Evolutionary conservation across 257 asterid species (phyloP).

Genomic region (Cruciata laevipes): DNA sequence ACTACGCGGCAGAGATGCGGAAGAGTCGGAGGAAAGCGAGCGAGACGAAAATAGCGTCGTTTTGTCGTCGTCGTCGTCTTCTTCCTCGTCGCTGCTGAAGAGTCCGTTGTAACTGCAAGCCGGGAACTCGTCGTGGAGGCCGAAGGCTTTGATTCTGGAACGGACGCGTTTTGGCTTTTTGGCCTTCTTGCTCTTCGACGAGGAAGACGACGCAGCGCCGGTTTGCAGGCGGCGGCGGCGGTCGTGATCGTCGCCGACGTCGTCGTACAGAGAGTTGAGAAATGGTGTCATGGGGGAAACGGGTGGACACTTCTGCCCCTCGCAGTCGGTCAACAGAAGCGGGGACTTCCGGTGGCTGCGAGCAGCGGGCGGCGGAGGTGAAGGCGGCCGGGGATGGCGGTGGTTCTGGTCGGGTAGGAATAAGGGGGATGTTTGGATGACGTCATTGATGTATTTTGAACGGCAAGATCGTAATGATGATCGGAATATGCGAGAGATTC

Average conservation of each 20-base stretch:
- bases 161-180: conserved; percentile 11
- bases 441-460: conserved; percentile 37
- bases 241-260: neutral
- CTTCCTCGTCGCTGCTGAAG: conserved; percentile 22
- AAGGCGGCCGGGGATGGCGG: conserved; percentile 7
- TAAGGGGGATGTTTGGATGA: conserved; percentile 13
- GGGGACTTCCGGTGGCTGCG: conserved; percentile 16
- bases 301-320: conserved; percentile 51
- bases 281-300: conserved; percentile 40
- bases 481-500: conserved; percentile 37
- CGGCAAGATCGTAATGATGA: conserved; percentile 42
- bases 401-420: conserved; percentile 8
- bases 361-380: conserved; percentile 20
- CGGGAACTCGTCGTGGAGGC: conserved; percentile 15
- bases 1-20: conserved; percentile 9
- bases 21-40: conserved; percentile 29
- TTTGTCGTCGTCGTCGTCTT: conserved; percentile 17
- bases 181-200: conserved; percentile 2
- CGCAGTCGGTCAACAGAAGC: conserved; percentile 11
- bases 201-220: neutral
- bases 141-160: conserved; percentile 9
- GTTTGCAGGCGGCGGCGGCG: conserved; percentile 6
- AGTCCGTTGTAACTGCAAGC: conserved; percentile 21
- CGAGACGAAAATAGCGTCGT: conserved; percentile 31
- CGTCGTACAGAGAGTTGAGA: conserved; percentile 8